Conservation (phyloP, 768 basidiomycete genomes). For the Leccinum ochraceum region DNA sequence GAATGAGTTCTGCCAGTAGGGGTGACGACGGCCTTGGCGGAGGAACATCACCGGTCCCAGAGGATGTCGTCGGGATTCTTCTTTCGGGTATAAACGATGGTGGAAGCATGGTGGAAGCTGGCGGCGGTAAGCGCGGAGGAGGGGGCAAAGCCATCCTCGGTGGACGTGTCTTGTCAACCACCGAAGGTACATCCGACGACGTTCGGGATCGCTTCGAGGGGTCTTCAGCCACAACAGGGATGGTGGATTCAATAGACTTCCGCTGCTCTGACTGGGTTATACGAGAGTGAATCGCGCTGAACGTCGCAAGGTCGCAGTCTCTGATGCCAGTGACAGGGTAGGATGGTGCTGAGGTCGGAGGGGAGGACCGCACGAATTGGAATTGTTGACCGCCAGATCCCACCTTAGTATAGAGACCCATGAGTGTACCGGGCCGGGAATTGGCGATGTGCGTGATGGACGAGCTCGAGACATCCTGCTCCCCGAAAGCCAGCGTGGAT, state of each 20-base stretch:
- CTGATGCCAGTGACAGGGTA: conserved; percentile 45
- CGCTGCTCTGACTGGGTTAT: conserved; percentile 60
- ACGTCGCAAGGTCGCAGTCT: conserved; percentile 49
- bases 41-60: conserved; percentile 55
- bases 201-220: conserved; percentile 56
- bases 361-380: conserved; percentile 56
- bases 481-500: conserved; percentile 25
- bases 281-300: conserved; percentile 48
- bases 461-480: conserved; percentile 29
- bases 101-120: conserved; percentile 69
- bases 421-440: conserved; percentile 34
- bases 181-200: conserved; percentile 53
- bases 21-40: conserved; percentile 92
- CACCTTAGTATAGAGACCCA: conserved; percentile 53
- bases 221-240: conserved; percentile 54
- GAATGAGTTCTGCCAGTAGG: conserved; percentile 88
- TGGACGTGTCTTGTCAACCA: conserved; percentile 76
- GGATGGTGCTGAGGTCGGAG: conserved; percentile 31
- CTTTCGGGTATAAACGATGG: conserved; percentile 76
- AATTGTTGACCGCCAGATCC: conserved; percentile 61
- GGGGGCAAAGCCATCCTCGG: conserved; percentile 86
- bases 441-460: conserved; percentile 37
- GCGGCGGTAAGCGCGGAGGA: conserved; percentile 74
- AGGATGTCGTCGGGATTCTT: conserved; percentile 46
- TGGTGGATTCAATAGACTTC: conserved; percentile 70